Base-by-base conservation (phyloP, 2,329 filamentous ascomycete genomes). In the Hypoxylon sp. region DNA sequence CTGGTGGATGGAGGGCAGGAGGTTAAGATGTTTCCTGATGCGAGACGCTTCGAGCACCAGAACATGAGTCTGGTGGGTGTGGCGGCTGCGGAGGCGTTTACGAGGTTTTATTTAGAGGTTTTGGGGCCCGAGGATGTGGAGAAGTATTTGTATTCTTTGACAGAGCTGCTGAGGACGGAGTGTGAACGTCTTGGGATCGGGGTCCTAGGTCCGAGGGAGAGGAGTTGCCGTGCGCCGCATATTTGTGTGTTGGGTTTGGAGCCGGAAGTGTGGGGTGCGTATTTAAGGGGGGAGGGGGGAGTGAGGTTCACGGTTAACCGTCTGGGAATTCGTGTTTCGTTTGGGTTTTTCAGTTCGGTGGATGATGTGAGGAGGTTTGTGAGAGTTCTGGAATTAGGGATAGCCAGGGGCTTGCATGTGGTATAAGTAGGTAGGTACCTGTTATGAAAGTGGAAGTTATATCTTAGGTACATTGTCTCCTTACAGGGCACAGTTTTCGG, bases 11-110 rank as follows among this genome's bases (percentile, higher is more conserved):
- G 61, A 0, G 41, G 63, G 0, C 71, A 62, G 14, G 58, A 58
- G 1, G 48, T 77, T 6, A 27, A 63, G 4, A 73, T 70, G 34
- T 73, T 72, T 27, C 62, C 69, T 3, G 71, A 67, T 1, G 72
- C 76, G 16, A 69, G 66, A 2, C 67, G 76, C 34, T 78, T 74
- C 50, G 74, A 76, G 23, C 76, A 78, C 43, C 60, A 73, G 9
- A 78, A 77, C 32, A 65, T 75, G 51, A 76, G 71, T 29, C 56
- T 77, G 2, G 61, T 75, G 11, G 70, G 46, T 0, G 70, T 69
- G 0, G 69, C 57, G 0, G 74, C 74, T 0, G 75, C 72, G 0
- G 70, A 66, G 7, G 72, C 75, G 2, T 74, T 65, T n/a, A 59
- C 73, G 0, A 21, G 64, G 30, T 73, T 77, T 23, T 77, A 75